phyloP scores from a whole-genome alignment of 345 rosid genomes.

The Boechera divaricarpa region DNA sequence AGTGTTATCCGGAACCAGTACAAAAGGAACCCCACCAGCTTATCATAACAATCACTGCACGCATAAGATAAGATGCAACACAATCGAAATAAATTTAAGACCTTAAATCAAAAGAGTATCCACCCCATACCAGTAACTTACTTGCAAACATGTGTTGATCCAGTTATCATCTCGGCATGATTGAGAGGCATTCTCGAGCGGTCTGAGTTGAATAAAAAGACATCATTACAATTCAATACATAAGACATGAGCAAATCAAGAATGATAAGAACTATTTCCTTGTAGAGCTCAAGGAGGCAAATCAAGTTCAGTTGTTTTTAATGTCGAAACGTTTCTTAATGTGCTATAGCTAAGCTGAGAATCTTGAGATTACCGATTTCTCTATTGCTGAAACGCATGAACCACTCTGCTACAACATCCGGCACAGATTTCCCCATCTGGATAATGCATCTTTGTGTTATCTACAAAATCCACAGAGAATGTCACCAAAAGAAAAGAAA shows the following conservation, averaged over 20 bases:
- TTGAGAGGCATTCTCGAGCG: constrained; percentile 76
- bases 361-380: constrained; percentile 64
- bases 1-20: constrained; percentile 83
- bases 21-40: constrained; percentile 75
- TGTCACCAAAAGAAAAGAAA: not conserved
- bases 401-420: constrained; percentile 73
- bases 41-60: constrained; percentile 78
- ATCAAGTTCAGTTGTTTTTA: not conserved
- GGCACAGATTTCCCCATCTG: constrained; percentile 68
- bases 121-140: constrained; percentile 42
- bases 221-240: not conserved
- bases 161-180: constrained; percentile 76
- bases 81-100: not conserved
- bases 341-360: not conserved
- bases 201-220: constrained; percentile 50
- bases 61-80: not conserved
- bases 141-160: constrained; percentile 82
- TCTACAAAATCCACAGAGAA: constrained; percentile 48
- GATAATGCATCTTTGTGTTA: constrained; percentile 76
- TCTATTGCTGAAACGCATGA: constrained; percentile 61
- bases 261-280: not conserved
- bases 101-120: not conserved
- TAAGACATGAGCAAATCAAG: constrained; percentile 5
- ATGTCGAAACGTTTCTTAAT: not conserved
- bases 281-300: too few species aligned